These are phyloP conservation scores for Penicillium odoratum DNA, from an alignment of 495 filamentous ascomycete species.

Conservation along the genomic window DNA sequence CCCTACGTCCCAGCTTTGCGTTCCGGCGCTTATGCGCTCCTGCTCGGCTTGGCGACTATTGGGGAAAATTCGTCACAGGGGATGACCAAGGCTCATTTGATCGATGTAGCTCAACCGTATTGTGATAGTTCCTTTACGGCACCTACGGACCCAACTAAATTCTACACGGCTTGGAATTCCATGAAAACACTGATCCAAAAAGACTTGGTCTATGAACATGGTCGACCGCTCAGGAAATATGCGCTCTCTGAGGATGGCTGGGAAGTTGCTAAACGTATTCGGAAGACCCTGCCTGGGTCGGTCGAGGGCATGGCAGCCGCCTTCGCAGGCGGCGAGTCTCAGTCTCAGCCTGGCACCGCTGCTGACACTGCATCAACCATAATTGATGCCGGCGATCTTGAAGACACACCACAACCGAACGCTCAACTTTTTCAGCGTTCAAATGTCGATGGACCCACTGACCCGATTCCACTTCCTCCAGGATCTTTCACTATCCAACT, in stretches of 20 bases:
- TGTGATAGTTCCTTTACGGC: constrained; percentile 76
- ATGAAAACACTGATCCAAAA: constrained; percentile 78
- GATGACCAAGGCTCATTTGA: constrained; percentile 67
- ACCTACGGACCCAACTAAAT: constrained; percentile 64
- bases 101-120: constrained; percentile 68
- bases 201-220: constrained; percentile 71
- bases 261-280: constrained; percentile 71
- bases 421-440: constrained; percentile 1
- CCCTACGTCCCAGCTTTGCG: constrained; percentile 71
- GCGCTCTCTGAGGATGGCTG: constrained; percentile 75
- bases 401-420: constrained; percentile 2
- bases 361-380: background rate
- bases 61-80: constrained; percentile 55
- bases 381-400: constrained; percentile 14
- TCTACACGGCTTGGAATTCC: constrained; percentile 81
- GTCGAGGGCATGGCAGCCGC: constrained; percentile 22
- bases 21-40: constrained; percentile 72
- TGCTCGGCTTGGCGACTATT: constrained; percentile 64
- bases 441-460: constrained; percentile 16
- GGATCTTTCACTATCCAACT: constrained; percentile 71
- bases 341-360: background rate
- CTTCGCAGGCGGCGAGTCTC: constrained; percentile 15
- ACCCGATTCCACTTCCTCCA: constrained; percentile 61
- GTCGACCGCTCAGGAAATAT: constrained; percentile 68
- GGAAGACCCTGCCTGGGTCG: constrained; percentile 42